A percentile compares a stretch with the other conserved stretches of the same genome.
phyloP scores from a whole-genome alignment of 2,329 filamentous ascomycete species.

The Septoria petroselini region DNA sequence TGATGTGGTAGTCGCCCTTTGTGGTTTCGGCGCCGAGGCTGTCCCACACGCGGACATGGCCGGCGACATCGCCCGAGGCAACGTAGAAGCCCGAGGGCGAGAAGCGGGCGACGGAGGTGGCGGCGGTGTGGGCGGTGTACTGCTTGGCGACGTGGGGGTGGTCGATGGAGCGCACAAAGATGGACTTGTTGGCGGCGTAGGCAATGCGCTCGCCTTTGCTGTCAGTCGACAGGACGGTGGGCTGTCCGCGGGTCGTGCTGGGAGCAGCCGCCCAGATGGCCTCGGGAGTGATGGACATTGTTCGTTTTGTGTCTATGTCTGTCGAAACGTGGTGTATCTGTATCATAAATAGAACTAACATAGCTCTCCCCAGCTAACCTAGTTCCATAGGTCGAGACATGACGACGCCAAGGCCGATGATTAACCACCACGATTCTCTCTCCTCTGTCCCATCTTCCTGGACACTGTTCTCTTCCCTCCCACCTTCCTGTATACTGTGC shows the following conservation, averaged over 20 bases:
- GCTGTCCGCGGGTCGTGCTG: slow-evolving; percentile 76
- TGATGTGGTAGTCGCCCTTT: slow-evolving; percentile 91
- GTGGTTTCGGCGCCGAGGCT: slow-evolving; percentile 79
- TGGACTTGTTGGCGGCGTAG: slow-evolving; percentile 93
- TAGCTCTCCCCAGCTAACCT: too few relatives aligned
- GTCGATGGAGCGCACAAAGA: slow-evolving; percentile 94
- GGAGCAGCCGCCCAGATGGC: slow-evolving; percentile 82
- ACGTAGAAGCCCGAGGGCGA: slow-evolving; percentile 92
- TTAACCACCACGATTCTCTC: too few relatives aligned
- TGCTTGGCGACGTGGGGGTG: slow-evolving; percentile 79
- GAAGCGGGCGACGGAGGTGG: slow-evolving; percentile 90
- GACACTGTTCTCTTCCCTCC: too few relatives aligned
- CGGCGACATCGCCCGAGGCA: slow-evolving; percentile 83
- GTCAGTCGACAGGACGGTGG: slow-evolving; percentile 84
- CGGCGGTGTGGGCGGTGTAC: slow-evolving; percentile 85
- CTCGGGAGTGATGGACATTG: slow-evolving; percentile 43
- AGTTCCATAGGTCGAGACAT: too few relatives aligned
- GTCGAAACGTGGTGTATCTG: too few relatives aligned
- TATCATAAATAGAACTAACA: too few relatives aligned
- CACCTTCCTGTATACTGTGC: too few relatives aligned
- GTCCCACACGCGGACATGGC: slow-evolving; percentile 89
- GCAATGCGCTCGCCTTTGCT: slow-evolving; percentile 86
- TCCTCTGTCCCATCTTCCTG: too few relatives aligned
- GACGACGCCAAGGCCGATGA: too few relatives aligned
- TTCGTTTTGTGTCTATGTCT: background rate